Base-by-base conservation (phyloP, 768 basidiomycete species). In the Leccinum barrowsii region DNA sequence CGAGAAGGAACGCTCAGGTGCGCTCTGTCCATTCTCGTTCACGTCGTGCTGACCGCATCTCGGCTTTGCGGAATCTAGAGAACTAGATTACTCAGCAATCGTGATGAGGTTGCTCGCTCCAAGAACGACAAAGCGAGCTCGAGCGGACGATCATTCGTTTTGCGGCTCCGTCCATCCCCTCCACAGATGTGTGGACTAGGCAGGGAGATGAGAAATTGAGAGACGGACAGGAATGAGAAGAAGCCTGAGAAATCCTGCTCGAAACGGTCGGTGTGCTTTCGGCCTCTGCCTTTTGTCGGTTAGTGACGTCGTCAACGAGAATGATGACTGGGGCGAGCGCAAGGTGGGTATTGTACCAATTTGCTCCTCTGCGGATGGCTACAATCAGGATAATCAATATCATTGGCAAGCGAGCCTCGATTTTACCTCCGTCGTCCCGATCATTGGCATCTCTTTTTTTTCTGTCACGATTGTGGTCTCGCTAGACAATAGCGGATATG, bases 371-470 rank as follows among this genome's bases (percentile, higher is more conserved):
- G 50, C 97, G 84, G 59, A 99, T 99, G 6, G 91, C 95, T 94
- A 62, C 24, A 7, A 12, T 67, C 26, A 51, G 17, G 3, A 4
- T 0, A 6, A 34, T 13, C 0, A n/a, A 40, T 7, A 40, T 8
- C 5, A 3, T 3, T 5, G 5, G 6, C 5, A 3, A 2, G 17
- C 2, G 32, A 28, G 8, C 21, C 7, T 22, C 30, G 4, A 68
- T 12, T 42, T 17, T 58, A 92, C 94, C 89, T 82, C 96, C 76
- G 69, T 98, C 96, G 67, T 98, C 98, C 24, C 90, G 81, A 69
- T 98, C 97, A 64, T 98, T 98, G 94, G 91, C 0, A 84, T 85
- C 73, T 95, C 92, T 3, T 79, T 85, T 56, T 89, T 85, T 60
- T 89, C 84, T 15, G 90, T 78, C 37, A 90, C 78, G 7, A 93